Conservation (phyloP, 768 basidiomycete species). For the Lyophyllum semitale region DNA sequence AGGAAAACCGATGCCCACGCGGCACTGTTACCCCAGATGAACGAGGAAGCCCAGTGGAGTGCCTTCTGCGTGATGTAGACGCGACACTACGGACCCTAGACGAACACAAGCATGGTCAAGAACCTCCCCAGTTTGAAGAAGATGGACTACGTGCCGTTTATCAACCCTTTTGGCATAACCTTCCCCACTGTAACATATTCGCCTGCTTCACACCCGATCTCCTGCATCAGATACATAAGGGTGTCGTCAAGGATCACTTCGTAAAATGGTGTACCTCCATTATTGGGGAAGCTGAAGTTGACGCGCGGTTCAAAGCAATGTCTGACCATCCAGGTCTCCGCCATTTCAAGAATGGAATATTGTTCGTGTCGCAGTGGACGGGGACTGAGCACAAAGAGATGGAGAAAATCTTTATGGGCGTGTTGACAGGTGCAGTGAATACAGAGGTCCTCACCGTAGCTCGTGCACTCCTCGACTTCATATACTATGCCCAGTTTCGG, state of each 20-base stretch:
- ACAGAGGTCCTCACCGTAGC: constrained; percentile 20
- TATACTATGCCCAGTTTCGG: constrained; percentile 18
- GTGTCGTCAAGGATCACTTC: constrained; percentile 46
- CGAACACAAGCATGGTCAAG: background rate
- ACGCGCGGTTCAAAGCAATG: constrained; percentile 34
- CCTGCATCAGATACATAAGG: no score
- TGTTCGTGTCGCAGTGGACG: background rate
- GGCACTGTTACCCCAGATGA: constrained; percentile 19
- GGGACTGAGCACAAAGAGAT: no score
- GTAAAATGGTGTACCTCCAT: constrained; percentile 30
- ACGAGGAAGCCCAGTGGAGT: background rate
- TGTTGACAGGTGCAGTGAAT: constrained; percentile 23
- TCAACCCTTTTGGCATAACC: constrained; percentile 38
- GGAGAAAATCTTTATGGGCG: constrained; percentile 24
- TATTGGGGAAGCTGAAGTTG: constrained; percentile 29
- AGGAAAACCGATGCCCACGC: constrained; percentile 25
- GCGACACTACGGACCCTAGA: background rate
- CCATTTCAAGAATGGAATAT: constrained; percentile 9
- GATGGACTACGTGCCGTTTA: constrained; percentile 13
- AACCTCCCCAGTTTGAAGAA: constrained; percentile 7
- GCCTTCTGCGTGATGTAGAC: no score
- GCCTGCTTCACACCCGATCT: no score
- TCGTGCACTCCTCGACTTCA: constrained; percentile 23
- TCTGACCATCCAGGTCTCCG: no score
- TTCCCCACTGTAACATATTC: no score